A percentile compares a stretch with the other conserved stretches of the same genome.
Conservation (phyloP, 768 basidiomycete genomes). For the Boletus subcaerulescens region DNA sequence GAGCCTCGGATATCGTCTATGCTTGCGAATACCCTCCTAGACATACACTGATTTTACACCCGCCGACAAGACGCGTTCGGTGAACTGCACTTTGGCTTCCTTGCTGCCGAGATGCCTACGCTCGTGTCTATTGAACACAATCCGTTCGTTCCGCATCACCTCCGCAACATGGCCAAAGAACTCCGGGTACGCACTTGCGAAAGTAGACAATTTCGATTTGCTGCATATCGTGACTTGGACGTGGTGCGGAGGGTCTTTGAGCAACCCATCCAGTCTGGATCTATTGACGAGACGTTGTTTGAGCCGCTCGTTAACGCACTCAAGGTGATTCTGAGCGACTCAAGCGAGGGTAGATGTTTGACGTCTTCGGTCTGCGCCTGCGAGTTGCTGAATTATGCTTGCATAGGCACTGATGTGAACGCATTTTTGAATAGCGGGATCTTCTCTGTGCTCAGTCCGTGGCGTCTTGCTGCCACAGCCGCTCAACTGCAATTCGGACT, state of each 20-base stretch:
- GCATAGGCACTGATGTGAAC: conserved; percentile 43
- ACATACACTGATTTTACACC: conserved; percentile 67
- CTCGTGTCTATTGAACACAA: conserved; percentile 73
- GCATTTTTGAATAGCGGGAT: conserved; percentile 64
- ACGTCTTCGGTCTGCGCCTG: neutral
- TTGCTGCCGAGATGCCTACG: conserved; percentile 63
- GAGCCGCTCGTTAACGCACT: conserved; percentile 69
- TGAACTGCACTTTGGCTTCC: conserved; percentile 59
- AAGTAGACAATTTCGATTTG: conserved; percentile 67
- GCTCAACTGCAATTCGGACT: conserved; percentile 76
- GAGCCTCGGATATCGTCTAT: conserved; percentile 40
- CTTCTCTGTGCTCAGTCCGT: conserved; percentile 70
- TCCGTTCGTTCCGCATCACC: conserved; percentile 43
- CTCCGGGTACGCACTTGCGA: conserved; percentile 62
- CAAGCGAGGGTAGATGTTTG: conserved; percentile 46
- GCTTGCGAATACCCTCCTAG: conserved; percentile 52
- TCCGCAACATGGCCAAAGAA: conserved; percentile 46
- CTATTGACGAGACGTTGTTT: conserved; percentile 47
- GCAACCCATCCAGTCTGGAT: conserved; percentile 49
- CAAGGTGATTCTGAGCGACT: conserved; percentile 62
- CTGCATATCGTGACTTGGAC: conserved; percentile 72
- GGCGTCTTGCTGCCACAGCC: conserved; percentile 79
- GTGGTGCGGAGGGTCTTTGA: conserved; percentile 70
- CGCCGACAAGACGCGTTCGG: conserved; percentile 66
- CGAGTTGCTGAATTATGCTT: neutral